phyloP scores from a whole-genome alignment of 306 rosid genomes.

The Citrullus mucosospermus region DNA sequence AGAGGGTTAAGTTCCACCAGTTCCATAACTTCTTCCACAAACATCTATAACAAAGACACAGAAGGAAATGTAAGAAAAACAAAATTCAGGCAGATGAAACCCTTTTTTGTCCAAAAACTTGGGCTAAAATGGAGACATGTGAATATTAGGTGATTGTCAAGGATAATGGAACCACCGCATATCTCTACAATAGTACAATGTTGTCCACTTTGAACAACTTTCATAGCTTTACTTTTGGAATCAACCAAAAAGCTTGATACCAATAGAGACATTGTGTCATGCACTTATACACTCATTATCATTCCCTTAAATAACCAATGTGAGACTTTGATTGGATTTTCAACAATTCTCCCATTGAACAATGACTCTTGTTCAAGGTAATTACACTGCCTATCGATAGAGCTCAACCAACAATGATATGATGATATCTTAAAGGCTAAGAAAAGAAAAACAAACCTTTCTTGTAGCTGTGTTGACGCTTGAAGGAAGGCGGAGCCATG shows the following conservation, averaged over 20 bases:
- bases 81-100: background rate
- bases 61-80: background rate
- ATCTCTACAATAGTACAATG: too few relatives aligned
- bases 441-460: constrained; percentile 12
- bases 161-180: too few relatives aligned
- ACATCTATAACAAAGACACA: constrained; percentile 18
- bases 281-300: too few relatives aligned
- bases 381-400: too few relatives aligned
- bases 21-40: constrained; percentile 35
- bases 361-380: too few relatives aligned
- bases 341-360: too few relatives aligned
- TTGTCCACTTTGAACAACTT: too few relatives aligned
- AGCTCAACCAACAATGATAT: background rate
- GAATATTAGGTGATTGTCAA: background rate
- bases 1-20: constrained; percentile 25
- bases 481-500: constrained; percentile 30
- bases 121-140: background rate
- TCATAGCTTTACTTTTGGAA: too few relatives aligned
- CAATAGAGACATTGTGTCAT: too few relatives aligned
- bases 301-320: too few relatives aligned
- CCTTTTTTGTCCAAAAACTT: background rate
- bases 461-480: constrained; percentile 16
- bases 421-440: background rate
- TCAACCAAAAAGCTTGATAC: too few relatives aligned
- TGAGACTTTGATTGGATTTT: too few relatives aligned